These are phyloP conservation scores for Podosphaera leucotricha DNA, from an alignment of 2,329 filamentous ascomycete species.

Conservation along the genomic window DNA sequence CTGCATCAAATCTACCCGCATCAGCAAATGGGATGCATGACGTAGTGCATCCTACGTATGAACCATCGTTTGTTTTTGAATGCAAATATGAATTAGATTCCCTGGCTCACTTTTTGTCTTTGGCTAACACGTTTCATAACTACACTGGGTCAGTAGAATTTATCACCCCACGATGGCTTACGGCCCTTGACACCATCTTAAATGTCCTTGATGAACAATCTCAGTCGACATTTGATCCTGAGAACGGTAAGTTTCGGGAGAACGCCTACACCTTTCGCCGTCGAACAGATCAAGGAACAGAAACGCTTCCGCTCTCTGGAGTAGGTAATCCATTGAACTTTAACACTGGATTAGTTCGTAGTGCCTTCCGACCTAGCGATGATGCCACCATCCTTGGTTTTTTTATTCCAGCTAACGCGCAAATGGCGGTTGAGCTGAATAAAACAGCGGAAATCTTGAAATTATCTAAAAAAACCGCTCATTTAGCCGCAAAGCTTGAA, in stretches of 20 bases:
- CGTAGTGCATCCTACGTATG: constrained; percentile 63
- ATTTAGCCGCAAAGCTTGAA: constrained; percentile 31
- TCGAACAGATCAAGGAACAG: constrained; percentile 57
- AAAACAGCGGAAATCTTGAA: constrained; percentile 46
- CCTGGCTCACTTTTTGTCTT: constrained; percentile 67
- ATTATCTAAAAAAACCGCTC: constrained; percentile 24
- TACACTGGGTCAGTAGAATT: constrained; percentile 60
- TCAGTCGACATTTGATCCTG: constrained; percentile 51
- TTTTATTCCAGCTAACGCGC: constrained; percentile 86
- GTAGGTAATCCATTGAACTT: constrained; percentile 76
- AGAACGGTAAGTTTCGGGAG: constrained; percentile 35
- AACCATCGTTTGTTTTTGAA: constrained; percentile 71
- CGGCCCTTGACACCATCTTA: constrained; percentile 52
- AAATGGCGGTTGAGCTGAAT: constrained; percentile 77
- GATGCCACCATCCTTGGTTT: constrained; percentile 87
- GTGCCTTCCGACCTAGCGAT: constrained; percentile 83
- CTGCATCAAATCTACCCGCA: constrained; percentile 49
- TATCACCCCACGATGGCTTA: constrained; percentile 53
- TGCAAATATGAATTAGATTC: constrained; percentile 99
- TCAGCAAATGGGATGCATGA: constrained; percentile 66
- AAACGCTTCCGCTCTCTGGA: constrained; percentile 63
- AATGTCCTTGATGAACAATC: constrained; percentile 57
- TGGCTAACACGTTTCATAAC: constrained; percentile 69
- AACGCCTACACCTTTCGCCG: constrained; percentile 82
- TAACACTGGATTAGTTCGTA: constrained; percentile 67